Percentiles rank a stretch among this genome's conserved stretches.
These are phyloP conservation scores for Colletotrichum sp. DNA, from an alignment of 2,329 filamentous ascomycete species.

Conservation along the genomic window DNA sequence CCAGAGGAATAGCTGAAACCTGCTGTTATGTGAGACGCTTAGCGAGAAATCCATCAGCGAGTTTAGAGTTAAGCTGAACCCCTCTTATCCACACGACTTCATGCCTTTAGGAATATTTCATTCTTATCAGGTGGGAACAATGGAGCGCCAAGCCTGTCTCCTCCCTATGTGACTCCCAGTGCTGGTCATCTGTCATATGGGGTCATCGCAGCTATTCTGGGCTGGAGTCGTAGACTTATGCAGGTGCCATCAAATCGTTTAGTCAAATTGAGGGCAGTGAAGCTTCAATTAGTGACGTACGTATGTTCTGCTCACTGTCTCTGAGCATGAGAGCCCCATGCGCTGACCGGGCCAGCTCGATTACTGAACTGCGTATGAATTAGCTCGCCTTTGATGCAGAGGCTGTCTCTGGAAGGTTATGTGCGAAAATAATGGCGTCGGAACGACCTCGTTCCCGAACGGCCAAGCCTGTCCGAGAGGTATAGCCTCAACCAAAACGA, in stretches of 20 bases:
- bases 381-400: neutral
- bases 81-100: neutral
- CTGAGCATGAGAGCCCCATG: neutral
- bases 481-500: neutral
- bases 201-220: neutral
- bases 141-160: neutral
- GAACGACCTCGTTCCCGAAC: neutral
- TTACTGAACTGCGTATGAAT: neutral
- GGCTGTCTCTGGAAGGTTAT: neutral
- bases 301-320: neutral
- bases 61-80: neutral
- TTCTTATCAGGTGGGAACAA: neutral
- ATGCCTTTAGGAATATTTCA: neutral
- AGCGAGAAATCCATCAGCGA: neutral
- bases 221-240: neutral
- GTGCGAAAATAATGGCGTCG: neutral
- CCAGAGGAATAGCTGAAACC: neutral
- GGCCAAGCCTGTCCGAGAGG: neutral
- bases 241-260: neutral
- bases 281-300: neutral
- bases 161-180: neutral
- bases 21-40: neutral
- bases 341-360: neutral
- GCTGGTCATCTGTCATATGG: neutral
- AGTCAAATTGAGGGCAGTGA: fast-evolving